phyloP scores from a whole-genome alignment of 108 stramenopile genomes.

The Mediolabrus comicus region DNA sequence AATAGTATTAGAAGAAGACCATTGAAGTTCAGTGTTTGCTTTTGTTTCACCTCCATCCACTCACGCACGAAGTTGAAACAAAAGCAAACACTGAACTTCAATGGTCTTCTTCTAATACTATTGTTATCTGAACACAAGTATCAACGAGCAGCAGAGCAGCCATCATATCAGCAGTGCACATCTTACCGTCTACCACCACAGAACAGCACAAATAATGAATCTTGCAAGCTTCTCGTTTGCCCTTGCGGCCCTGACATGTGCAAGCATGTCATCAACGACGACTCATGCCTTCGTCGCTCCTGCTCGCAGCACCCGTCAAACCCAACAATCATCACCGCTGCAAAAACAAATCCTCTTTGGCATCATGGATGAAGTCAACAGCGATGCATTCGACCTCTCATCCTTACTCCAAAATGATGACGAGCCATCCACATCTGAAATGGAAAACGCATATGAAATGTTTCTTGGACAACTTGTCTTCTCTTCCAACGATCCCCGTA shows the following conservation, averaged over 20 bases:
- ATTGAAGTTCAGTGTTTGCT: too few species aligned
- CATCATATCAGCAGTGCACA: too few species aligned
- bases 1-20: too few species aligned
- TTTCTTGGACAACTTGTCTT: conserved; percentile 89
- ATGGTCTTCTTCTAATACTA: background rate
- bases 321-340: background rate
- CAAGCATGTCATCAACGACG: background rate
- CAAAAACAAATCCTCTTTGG: conserved; percentile 41
- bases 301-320: background rate
- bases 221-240: conserved; percentile 21
- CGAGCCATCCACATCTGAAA: conserved; percentile 38
- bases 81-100: too few species aligned
- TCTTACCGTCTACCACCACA: background rate
- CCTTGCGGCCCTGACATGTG: conserved; percentile 4
- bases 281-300: conserved; percentile 3
- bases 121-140: background rate
- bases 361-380: conserved; percentile 81
- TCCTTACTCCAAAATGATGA: conserved; percentile 32
- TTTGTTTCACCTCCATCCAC: background rate
- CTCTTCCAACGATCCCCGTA: conserved; percentile 82
- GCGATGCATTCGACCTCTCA: conserved; percentile 72
- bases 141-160: too few species aligned
- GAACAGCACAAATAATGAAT: conserved; percentile 13
- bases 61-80: background rate
- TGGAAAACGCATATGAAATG: conserved; percentile 78